Evolutionary conservation across 306 rosid genomes (phyloP).

Genomic region (Quercus berberidifolia): DNA sequence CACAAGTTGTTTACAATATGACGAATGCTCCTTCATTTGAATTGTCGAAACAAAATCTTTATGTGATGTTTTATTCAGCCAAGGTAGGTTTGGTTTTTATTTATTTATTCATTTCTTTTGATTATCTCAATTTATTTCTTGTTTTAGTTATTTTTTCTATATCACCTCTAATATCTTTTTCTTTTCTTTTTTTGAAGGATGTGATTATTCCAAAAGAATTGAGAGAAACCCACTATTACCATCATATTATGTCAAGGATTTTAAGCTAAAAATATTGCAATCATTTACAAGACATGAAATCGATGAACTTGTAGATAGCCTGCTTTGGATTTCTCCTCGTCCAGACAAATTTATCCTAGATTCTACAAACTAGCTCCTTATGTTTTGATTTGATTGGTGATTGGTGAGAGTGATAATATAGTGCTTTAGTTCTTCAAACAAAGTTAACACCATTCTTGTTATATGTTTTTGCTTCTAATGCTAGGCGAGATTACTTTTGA

Average conservation of each 20-base stretch:
- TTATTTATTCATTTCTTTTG: neutral
- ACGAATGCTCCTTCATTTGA: too few species aligned
- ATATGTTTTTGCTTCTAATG: too few species aligned
- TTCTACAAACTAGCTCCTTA: too few species aligned
- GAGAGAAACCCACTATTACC: neutral
- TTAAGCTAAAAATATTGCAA: neutral
- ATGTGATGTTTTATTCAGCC: neutral
- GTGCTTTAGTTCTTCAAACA: neutral
- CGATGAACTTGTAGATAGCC: neutral
- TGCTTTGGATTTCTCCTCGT: conserved; percentile 13
- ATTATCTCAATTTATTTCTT: neutral
- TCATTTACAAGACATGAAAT: neutral
- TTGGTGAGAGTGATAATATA: too few species aligned
- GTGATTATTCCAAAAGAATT: neutral
- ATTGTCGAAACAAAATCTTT: too few species aligned
- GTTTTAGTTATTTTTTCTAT: neutral
- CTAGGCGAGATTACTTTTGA: too few species aligned
- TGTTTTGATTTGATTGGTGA: too few species aligned
- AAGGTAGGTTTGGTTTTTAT: neutral
- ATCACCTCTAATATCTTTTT: neutral
- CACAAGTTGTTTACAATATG: neutral
- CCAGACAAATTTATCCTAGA: neutral
- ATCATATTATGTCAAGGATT: conserved; percentile 9
- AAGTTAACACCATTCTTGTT: too few species aligned
- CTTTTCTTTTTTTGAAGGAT: neutral